These are phyloP conservation scores for Arthrobotrys conoides DNA, from an alignment of 2,329 filamentous ascomycete species.

Conservation along the genomic window DNA sequence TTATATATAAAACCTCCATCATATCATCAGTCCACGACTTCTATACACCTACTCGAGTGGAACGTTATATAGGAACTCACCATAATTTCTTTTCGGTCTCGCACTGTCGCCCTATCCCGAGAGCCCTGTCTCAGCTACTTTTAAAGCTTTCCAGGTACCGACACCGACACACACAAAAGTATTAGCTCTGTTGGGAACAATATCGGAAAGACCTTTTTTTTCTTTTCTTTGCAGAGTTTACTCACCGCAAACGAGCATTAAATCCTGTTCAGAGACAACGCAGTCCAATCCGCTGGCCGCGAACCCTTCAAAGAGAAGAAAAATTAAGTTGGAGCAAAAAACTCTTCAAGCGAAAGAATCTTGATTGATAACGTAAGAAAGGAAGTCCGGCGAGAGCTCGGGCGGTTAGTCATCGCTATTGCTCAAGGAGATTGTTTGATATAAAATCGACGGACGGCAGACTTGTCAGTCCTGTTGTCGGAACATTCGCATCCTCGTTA, in stretches of 20 bases:
- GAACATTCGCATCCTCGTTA: constrained; percentile 36
- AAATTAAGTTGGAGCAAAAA: constrained; percentile 29
- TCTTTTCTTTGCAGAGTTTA: constrained; percentile 15
- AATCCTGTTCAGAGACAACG: constrained; percentile 45
- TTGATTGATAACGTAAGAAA: constrained; percentile 29
- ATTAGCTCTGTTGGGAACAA: constrained; percentile 57
- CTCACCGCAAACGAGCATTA: constrained; percentile 29
- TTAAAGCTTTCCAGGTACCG: constrained; percentile 25
- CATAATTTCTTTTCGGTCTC: constrained; percentile 28
- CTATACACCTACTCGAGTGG: neutral
- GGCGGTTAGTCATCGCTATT: neutral
- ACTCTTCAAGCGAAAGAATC: constrained; percentile 23
- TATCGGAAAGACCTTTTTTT: constrained; percentile 53
- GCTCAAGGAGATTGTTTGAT: neutral
- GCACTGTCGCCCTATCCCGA: constrained; percentile 27
- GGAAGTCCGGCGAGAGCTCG: neutral
- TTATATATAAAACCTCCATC: neutral
- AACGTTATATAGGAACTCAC: constrained; percentile 35
- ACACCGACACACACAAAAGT: neutral
- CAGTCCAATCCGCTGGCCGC: constrained; percentile 9
- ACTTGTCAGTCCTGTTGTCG: too few species aligned
- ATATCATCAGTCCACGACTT: neutral
- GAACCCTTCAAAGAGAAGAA: constrained; percentile 6
- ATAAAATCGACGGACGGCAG: neutral
- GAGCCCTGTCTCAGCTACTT: constrained; percentile 37